Evolutionary conservation across 768 basidiomycete species (phyloP).

Genomic region (Tylopilus felleus): DNA sequence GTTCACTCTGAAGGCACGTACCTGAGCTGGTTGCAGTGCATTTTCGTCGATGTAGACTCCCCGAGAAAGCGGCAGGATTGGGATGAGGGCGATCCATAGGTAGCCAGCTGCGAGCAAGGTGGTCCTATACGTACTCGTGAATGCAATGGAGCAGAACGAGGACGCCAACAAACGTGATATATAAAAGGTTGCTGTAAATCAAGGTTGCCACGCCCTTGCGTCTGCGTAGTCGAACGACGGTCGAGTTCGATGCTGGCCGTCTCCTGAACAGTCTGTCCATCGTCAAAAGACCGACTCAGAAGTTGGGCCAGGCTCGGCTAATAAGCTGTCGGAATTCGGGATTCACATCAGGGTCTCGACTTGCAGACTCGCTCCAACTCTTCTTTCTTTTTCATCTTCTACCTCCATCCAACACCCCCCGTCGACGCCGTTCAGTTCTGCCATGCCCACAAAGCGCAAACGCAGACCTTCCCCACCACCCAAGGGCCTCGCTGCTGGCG

Average conservation of each 20-base stretch:
- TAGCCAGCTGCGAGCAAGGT: conserved; percentile 63
- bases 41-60: conserved; percentile 91
- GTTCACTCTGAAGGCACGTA: conserved; percentile 29
- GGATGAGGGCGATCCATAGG: conserved; percentile 81
- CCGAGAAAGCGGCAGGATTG: conserved; percentile 59
- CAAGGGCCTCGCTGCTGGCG: conserved; percentile 58
- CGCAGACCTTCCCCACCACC: conserved; percentile 43
- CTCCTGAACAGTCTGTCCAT: conserved; percentile 27
- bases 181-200: conserved; percentile 34
- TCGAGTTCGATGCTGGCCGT: conserved; percentile 28
- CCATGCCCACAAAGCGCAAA: conserved; percentile 60
- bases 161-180: conserved; percentile 26
- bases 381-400: conserved; percentile 6
- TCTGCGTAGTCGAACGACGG: conserved; percentile 44
- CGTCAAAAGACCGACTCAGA: too few species aligned
- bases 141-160: neutral
- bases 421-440: neutral
- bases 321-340: conserved; percentile 25
- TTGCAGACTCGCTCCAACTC: conserved; percentile 5
- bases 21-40: conserved; percentile 90
- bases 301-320: conserved; percentile 5
- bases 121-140: conserved; percentile 38
- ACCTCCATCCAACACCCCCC: neutral
- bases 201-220: conserved; percentile 36
- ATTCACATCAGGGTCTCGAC: conserved; percentile 14